A percentile compares a stretch with the other conserved stretches of the same genome.
These are phyloP conservation scores for Cymbopogon citratus DNA, from an alignment of 176 grass and related monocot species.

Conservation along the genomic window DNA sequence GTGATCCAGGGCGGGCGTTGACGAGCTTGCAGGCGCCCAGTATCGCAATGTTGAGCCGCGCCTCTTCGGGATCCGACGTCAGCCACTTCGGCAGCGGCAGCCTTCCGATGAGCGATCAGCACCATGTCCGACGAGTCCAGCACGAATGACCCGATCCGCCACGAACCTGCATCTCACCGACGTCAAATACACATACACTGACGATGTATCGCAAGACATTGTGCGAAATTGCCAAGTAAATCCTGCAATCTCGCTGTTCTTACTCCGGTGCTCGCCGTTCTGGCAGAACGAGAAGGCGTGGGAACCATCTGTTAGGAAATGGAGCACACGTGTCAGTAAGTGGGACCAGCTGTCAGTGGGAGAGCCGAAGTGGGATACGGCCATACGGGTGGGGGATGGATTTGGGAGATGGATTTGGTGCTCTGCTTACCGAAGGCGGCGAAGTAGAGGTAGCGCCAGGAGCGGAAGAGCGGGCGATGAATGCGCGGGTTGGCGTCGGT, in stretches of 20 bases:
- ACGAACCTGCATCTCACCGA: slow-evolving; percentile 44
- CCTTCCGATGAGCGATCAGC: slow-evolving; percentile 59
- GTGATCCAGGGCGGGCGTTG: slow-evolving; percentile 53
- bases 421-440: slow-evolving; percentile 60
- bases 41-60: slow-evolving; percentile 31
- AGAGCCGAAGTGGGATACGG: background rate
- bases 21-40: slow-evolving; percentile 51
- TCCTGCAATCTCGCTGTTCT: slow-evolving; percentile 2
- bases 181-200: background rate
- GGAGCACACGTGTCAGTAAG: slow-evolving; percentile 29
- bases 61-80: slow-evolving; percentile 21
- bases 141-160: slow-evolving; percentile 71
- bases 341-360: slow-evolving; percentile 5
- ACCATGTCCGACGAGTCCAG: slow-evolving; percentile 52
- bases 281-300: slow-evolving; percentile 63
- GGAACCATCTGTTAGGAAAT: slow-evolving; percentile 42
- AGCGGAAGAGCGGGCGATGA: slow-evolving; percentile 39
- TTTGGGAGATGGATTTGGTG: too few species aligned
- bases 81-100: slow-evolving; percentile 46
- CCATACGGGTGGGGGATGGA: background rate
- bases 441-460: slow-evolving; percentile 69
- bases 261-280: slow-evolving; percentile 64
- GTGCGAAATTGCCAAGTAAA: background rate
- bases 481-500: background rate
- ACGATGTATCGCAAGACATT: background rate